Percentiles rank a stretch among this genome's conserved stretches.
phyloP scores from a whole-genome alignment of 2,329 filamentous ascomycete genomes.

The Paecilomyces sp. region DNA sequence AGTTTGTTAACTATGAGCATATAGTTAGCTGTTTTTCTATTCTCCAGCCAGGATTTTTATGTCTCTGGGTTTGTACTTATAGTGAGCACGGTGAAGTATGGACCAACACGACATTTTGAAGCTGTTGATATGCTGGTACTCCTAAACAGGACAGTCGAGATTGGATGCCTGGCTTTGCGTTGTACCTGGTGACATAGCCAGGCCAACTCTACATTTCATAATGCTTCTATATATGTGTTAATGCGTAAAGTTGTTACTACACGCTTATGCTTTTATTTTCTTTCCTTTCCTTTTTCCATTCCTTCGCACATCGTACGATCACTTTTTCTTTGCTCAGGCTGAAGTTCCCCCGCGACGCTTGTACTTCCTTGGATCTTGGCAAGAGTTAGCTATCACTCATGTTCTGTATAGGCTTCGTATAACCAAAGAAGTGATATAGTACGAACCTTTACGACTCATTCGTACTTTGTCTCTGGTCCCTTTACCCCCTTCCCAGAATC shows the following conservation, averaged over 20 bases:
- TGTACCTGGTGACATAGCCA: not conserved
- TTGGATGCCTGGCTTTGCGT: not conserved
- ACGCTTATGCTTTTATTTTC: not conserved
- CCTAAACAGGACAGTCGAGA: not conserved
- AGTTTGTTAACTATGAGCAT: too few species aligned
- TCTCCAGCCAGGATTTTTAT: too few species aligned
- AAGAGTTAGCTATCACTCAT: not conserved
- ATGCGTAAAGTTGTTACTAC: not conserved
- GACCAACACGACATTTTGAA: too few species aligned
- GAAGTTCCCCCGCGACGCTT: not conserved
- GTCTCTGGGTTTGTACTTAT: too few species aligned
- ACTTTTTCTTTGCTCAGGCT: not conserved
- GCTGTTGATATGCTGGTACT: too few species aligned
- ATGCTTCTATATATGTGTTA: not conserved
- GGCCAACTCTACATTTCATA: not conserved
- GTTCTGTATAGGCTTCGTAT: not conserved
- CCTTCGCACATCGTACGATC: not conserved
- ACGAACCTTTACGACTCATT: slow-evolving; percentile 62
- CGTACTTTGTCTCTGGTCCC: slow-evolving; percentile 63
- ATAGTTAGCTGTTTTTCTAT: too few species aligned
- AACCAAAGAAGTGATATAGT: too few species aligned
- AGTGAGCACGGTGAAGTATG: too few species aligned
- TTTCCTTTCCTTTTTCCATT: not conserved
- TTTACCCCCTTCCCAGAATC: slow-evolving; percentile 84
- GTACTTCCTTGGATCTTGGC: not conserved